Percentiles rank a stretch among this genome's conserved stretches.
phyloP scores from a whole-genome alignment of 257 asterid genomes.

The Gentiana macrophylla region DNA sequence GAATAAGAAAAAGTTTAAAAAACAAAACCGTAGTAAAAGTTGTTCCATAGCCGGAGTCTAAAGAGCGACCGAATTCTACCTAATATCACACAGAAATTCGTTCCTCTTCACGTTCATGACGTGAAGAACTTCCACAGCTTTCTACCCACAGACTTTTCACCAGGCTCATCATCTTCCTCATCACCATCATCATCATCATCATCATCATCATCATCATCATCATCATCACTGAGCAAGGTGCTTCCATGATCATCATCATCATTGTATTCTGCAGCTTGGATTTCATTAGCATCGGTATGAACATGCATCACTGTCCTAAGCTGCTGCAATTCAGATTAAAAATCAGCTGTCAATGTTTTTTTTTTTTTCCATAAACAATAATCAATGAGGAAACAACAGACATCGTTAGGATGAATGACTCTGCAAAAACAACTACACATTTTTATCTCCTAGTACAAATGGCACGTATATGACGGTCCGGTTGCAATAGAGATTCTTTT shows the following conservation, averaged over 20 bases:
- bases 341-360: background rate
- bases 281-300: slow-evolving; percentile 13
- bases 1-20: too few relatives aligned
- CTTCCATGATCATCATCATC: slow-evolving; percentile 37
- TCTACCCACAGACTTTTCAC: slow-evolving; percentile 47
- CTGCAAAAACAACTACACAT: too few relatives aligned
- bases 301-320: slow-evolving; percentile 20
- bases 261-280: slow-evolving; percentile 22
- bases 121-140: slow-evolving; percentile 85
- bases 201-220: slow-evolving; percentile 26
- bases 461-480: too few relatives aligned
- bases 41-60: too few relatives aligned
- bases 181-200: slow-evolving; percentile 20
- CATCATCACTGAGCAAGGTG: slow-evolving; percentile 22
- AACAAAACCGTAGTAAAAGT: too few relatives aligned
- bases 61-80: background rate
- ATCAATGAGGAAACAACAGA: too few relatives aligned
- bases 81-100: background rate
- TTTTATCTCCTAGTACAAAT: too few relatives aligned
- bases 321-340: slow-evolving; percentile 45
- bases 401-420: too few relatives aligned
- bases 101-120: slow-evolving; percentile 27
- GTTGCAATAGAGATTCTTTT: too few relatives aligned
- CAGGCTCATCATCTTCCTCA: slow-evolving; percentile 35
- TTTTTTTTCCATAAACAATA: background rate